Evolutionary conservation across 192 early-diverging fungal species (phyloP).

Genomic region (Linnemannia elongata): DNA sequence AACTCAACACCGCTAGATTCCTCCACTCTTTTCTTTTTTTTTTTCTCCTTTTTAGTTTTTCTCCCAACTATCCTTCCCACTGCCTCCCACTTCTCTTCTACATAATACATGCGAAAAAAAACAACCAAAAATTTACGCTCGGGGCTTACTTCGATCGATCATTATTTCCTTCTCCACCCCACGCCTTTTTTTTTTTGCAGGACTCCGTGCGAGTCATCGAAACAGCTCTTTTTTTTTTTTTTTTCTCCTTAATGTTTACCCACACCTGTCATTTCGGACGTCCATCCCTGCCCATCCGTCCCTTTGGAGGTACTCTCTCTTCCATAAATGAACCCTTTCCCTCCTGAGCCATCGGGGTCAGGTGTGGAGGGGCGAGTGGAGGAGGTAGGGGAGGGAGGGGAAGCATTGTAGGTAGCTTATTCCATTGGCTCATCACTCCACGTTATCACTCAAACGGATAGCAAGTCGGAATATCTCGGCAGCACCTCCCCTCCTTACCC

Average conservation of each 20-base stretch:
- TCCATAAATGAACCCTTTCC: too few species aligned
- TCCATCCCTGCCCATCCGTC: background rate
- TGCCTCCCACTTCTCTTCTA: background rate
- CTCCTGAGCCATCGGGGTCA: too few species aligned
- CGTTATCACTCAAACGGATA: too few species aligned
- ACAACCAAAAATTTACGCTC: background rate
- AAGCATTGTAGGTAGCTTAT: too few species aligned
- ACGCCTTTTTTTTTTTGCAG: background rate
- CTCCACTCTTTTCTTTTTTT: background rate
- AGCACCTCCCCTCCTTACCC: too few species aligned
- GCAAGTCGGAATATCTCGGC: too few species aligned
- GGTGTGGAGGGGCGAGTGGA: too few species aligned
- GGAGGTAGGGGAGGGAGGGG: too few species aligned
- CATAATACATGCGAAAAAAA: background rate
- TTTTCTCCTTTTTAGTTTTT: background rate
- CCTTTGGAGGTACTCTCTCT: too few species aligned
- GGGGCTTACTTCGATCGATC: background rate
- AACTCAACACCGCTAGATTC: background rate
- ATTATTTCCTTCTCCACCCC: background rate
- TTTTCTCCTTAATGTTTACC: background rate
- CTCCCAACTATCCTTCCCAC: background rate
- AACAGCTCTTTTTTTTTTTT: background rate
- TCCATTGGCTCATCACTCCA: too few species aligned
- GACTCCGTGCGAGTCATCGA: background rate
- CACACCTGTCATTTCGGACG: background rate